Base-by-base conservation (phyloP, 1,139 yeast genomes). In the Kluyveromyces marxianus region DNA sequence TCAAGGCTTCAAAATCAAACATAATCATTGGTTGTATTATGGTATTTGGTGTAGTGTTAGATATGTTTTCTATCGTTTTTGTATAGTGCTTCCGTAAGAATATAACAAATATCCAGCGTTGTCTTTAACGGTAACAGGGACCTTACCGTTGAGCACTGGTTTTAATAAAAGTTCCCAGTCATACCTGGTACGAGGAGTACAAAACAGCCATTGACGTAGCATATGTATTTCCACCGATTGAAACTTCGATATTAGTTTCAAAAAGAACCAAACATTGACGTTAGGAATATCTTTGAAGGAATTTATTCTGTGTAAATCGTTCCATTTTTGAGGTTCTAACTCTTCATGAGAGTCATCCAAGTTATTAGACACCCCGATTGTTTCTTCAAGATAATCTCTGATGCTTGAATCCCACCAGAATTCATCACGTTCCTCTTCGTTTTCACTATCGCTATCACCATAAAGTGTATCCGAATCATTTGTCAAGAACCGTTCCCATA, bases 101-200 rank as follows among this genome's bases (percentile, higher is more conserved):
- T 63, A 68, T 25, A 68, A 48, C 7, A 65, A 55, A 10, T 64
- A 59, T 1, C 70, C 69, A 45, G 66, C 69, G 44, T 53, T 64
- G 45, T 67, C 71, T 41, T 60, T 56, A 1, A 68, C 70, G 41
- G 62, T 60, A 8, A 67, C 55, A 3, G 67, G 64, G 10, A 62
- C 67, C 8, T 55, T 50, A 1, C 57, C 58, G 21, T 65, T 60
- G 29, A 68, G 56, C n/a, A 68, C 64, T 0, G 69, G 68, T 10
- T 50, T 48, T 4, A 68, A 42, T 7, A 68, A 48, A 5, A 55
- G 39, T 35, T 62, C 68, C 72, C 71, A 68, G 45, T 68, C 71
- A 31, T 57, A 53, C 43, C 65, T 59, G 1, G 62, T 55, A 49
- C 71, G 58, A 33, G 64, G 59, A 7, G 69, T 68, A 47, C 69